phyloP scores from a whole-genome alignment of 1,284 basidiomycete genomes.

The Dichomitus squalens region DNA sequence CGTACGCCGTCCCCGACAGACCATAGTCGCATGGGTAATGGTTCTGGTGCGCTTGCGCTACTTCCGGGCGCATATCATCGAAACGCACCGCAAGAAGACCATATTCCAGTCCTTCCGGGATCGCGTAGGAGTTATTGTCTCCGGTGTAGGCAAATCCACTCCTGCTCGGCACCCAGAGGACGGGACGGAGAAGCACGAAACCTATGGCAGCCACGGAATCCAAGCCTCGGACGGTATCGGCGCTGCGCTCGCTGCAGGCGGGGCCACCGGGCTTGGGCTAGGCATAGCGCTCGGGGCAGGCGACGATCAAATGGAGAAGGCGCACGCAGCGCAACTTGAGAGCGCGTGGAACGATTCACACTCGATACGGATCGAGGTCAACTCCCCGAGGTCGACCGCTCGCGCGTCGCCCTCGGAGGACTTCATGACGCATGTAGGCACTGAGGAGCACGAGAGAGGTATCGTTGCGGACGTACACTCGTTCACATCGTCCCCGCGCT shows the following conservation, averaged over 20 bases:
- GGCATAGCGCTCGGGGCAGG: slow-evolving; percentile 26
- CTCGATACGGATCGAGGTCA: slow-evolving; percentile 13
- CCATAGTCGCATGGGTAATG: slow-evolving; percentile 56
- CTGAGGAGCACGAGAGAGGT: slow-evolving; percentile 14
- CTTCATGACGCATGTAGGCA: slow-evolving; percentile 2
- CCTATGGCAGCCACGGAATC: slow-evolving; percentile 13
- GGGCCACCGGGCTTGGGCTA: slow-evolving; percentile 25
- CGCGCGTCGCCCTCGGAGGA: slow-evolving; percentile 19
- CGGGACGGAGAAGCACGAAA: slow-evolving; percentile 11
- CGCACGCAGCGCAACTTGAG: background rate
- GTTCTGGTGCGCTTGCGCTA: slow-evolving; percentile 53
- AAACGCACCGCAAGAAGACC: slow-evolving; percentile 20
- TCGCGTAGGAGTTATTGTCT: slow-evolving; percentile 5
- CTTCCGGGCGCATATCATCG: slow-evolving; percentile 43
- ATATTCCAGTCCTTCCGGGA: slow-evolving; percentile 17
- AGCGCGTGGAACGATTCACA: slow-evolving; percentile 3
- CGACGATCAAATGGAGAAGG: background rate
- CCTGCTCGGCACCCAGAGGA: slow-evolving; percentile 5
- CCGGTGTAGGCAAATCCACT: slow-evolving; percentile 1
- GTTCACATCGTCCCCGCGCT: slow-evolving; percentile 44
- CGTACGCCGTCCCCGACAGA: slow-evolving; percentile 24
- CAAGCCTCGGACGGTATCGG: slow-evolving; percentile 28
- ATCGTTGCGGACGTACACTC: slow-evolving; percentile 34
- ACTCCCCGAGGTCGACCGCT: slow-evolving; percentile 10
- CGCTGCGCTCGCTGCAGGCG: slow-evolving; percentile 28